Conservation (phyloP, 495 filamentous ascomycete genomes). For the Podospora pseudopauciseta region DNA sequence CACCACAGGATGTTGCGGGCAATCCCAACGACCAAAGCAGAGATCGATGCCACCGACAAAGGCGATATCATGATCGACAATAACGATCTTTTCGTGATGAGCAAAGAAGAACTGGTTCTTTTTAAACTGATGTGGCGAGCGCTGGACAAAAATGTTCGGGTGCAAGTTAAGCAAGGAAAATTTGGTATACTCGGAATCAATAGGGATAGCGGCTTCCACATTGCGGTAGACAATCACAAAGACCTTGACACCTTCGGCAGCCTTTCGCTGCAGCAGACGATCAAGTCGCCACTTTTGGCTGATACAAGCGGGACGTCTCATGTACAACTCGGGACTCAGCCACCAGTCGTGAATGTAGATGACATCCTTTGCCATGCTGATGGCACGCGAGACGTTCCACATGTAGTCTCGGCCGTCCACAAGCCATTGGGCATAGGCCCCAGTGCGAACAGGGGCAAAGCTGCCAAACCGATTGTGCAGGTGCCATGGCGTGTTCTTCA, state of each 20-base stretch:
- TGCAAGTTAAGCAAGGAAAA: slow-evolving; percentile 95
- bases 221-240: slow-evolving; percentile 99
- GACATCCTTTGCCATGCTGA: slow-evolving; percentile 96
- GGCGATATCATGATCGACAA: slow-evolving; percentile 93
- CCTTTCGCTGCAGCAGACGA: slow-evolving; percentile 89
- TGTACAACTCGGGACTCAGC: slow-evolving; percentile 93
- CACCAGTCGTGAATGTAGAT: slow-evolving; percentile 99
- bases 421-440: slow-evolving; percentile 92
- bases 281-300: slow-evolving; percentile 99
- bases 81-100: slow-evolving; percentile 94
- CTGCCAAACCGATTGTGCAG: slow-evolving; percentile 82
- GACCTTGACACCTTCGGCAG: slow-evolving; percentile 91
- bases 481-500: slow-evolving; percentile 73
- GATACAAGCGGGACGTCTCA: slow-evolving; percentile 91
- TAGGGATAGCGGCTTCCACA: slow-evolving; percentile 95
- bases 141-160: slow-evolving; percentile 91
- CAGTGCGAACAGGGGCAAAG: slow-evolving; percentile 84
- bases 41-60: slow-evolving; percentile 97
- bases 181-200: slow-evolving; percentile 98
- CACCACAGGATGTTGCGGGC: slow-evolving; percentile 80
- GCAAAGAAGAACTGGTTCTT: slow-evolving; percentile 99
- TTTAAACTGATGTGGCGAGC: slow-evolving; percentile 94
- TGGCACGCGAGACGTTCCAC: slow-evolving; percentile 97
- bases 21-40: slow-evolving; percentile 97
- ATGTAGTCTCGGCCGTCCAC: slow-evolving; percentile 97